Evolutionary conservation across 257 asterid genomes (phyloP), one percentile per base, ranked within the genome.

Genomic region (Solanum sitiens): DNA sequence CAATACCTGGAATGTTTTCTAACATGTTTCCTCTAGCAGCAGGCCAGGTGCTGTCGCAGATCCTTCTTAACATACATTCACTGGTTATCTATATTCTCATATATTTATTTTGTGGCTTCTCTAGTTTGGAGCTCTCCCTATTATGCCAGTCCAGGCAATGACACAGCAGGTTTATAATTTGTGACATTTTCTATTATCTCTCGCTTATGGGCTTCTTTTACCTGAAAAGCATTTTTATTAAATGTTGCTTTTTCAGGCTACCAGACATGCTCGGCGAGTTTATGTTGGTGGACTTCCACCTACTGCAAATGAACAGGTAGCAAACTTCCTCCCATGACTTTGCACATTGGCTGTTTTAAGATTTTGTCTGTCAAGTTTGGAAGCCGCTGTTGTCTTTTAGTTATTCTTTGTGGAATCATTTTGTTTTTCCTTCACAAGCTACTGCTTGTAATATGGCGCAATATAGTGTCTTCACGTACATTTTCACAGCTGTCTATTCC

Each of bases 231-330:
- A 82, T 47, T 47, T 47, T 80, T 33, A 42, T 82, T 23, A n/a
- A 72, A 82, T 11, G 61, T 86, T 91, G 70, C 89, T 84, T 92
- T 87, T 27, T 89, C 94, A 97, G 98, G 99, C 98, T 75, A 97
- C 99, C 6, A 91, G 98, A 86, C 98, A 95, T 92, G 99, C 98
- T 89, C 94, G 99, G 68, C 94, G 98, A 87, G 98, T 95, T 82
- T 97, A 95, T 93, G 99, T 97, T 92, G 99, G 99, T 85, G 98
- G 99, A 83, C 98, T 97, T 44, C 93, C 99, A 40, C 95, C 98
- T 5, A 87, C 98, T 86, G 99, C 98, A 71, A 97, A 97, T 90
- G 99, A 97, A 93, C 98, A 94, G 97, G 99, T 97, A 86, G 35
- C 32, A 23, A 6, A 16, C 42, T 83, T 82, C 86, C 84, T 75